Evolutionary conservation across 192 early-diverging fungal species (phyloP).

Genomic region (Rhizophagus sp.): DNA sequence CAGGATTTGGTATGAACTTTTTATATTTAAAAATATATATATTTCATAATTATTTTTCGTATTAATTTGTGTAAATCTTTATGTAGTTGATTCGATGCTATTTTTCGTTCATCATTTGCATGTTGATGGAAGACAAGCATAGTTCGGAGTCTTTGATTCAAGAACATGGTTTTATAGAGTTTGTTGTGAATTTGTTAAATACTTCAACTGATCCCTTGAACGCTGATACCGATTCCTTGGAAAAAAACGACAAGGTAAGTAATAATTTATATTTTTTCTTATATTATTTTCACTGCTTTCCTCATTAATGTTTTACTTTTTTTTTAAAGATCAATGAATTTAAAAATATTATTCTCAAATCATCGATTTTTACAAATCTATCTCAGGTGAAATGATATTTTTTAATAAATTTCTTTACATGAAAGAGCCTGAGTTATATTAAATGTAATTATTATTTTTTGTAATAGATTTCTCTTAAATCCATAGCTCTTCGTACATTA

Average conservation of each 20-base stretch:
- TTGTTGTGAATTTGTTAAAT: conserved; percentile 5
- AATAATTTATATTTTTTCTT: neutral
- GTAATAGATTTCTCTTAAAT: conserved; percentile 26
- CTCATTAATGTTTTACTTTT: neutral
- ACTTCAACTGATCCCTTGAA: conserved; percentile 4
- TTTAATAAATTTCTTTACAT: neutral
- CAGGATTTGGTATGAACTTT: conserved; percentile 16
- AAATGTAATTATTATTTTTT: neutral
- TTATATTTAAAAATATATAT: neutral
- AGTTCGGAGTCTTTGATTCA: neutral
- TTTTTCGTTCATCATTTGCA: conserved; percentile 21
- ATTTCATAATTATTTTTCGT: neutral
- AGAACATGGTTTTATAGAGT: conserved; percentile 6
- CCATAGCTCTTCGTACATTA: conserved; percentile 9
- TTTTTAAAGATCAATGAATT: conserved; percentile 12
- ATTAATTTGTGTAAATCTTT: neutral
- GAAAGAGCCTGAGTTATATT: neutral
- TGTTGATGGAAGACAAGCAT: conserved; percentile 18
- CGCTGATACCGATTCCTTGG: neutral
- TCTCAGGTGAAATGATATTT: neutral
- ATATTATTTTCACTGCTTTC: neutral
- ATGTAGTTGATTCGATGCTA: conserved; percentile 19
- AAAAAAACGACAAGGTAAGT: conserved; percentile 4
- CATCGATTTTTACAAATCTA: neutral
- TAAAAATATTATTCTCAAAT: conserved; percentile 6